Evolutionary conservation across 352 stramenopile genomes (phyloP).

Genomic region (Pseudoperonospora humuli): DNA sequence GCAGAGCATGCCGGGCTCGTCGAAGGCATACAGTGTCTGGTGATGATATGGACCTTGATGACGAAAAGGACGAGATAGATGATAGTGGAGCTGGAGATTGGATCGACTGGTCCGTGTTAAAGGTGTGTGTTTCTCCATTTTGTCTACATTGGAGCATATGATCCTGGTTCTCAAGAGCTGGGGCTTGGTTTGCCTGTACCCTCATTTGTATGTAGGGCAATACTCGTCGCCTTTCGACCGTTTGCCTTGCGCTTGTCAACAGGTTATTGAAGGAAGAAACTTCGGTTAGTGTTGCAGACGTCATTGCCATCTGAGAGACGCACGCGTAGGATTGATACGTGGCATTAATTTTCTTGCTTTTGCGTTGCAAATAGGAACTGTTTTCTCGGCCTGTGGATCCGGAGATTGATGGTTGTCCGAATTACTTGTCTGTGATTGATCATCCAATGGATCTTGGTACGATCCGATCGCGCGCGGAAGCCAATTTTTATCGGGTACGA

Average conservation of each 20-base stretch:
- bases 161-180: not conserved
- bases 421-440: conserved; percentile 78
- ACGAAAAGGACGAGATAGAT: conserved; percentile 28
- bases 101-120: conserved; percentile 64
- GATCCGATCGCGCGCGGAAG: conserved; percentile 50
- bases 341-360: conserved; percentile 3
- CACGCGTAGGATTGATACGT: not conserved
- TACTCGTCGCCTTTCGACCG: conserved; percentile 29
- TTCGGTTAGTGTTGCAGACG: conserved; percentile 40
- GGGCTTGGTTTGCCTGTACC: not conserved
- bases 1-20: conserved; percentile 57
- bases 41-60: conserved; percentile 33
- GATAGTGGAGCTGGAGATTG: conserved; percentile 31
- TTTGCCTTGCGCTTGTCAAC: conserved; percentile 57
- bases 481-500: conserved; percentile 63
- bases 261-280: conserved; percentile 69
- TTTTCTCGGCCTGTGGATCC: conserved; percentile 83
- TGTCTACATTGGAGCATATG: not conserved
- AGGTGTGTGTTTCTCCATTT: conserved; percentile 19
- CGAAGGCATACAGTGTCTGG: conserved; percentile 46
- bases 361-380: conserved; percentile 37
- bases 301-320: too few relatives aligned
- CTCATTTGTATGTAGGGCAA: conserved; percentile 12
- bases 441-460: conserved; percentile 84
- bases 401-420: conserved; percentile 69